Base-by-base conservation (phyloP, 371 early-diverging fungal genomes). In the Saksenaea vasiformis region DNA sequence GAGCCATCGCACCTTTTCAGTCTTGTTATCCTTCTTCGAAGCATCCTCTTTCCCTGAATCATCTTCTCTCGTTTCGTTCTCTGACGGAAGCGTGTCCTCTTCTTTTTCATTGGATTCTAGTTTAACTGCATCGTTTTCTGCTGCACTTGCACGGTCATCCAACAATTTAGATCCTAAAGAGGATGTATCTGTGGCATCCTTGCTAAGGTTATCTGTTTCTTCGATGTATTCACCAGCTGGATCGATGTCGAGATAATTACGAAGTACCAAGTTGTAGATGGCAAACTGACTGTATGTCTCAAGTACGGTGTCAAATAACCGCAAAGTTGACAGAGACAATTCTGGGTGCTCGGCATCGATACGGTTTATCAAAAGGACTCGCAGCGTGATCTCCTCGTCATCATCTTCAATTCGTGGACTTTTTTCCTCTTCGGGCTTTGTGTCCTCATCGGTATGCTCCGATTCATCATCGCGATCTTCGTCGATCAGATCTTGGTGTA, bases 261-360 rank as follows among this genome's bases (percentile, higher is more conserved):
- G 76, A n/a, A 88, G 76, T 0, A 87, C 83, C 8, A 88, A 71
- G 53, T 84, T 85, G 51, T 80, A 82, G 44, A 82, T 79, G 7
- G 85, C 87, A 76, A 87, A 88, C 59, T 88, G 89, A 58, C 85
- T 86, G 63, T 84, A 84, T 0, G 86, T 86, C 57, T 84, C 81
- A n/a, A 88, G 64, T 8, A 88, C 76, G 5, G 85, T 80, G 62
- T 88, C 89, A 62, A 88, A 88, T 26, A 88, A 64, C 3, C 85
- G 81, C 44, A 88, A 61, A 1, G 89, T 79, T 58, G 84, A 76
- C 28, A 88, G 68, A 1, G 84, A 69, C 27, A 88, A 64, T 17
- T 84, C 78, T 22, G 78, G 71, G 57, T 78, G 67, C 31, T 86
- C 80, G 31, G 80, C 62, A 55, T 76, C 70, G 9, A 82, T 72